These are phyloP conservation scores for Cicer cuneatum DNA, from an alignment of 306 rosid species.

Conservation along the genomic window DNA sequence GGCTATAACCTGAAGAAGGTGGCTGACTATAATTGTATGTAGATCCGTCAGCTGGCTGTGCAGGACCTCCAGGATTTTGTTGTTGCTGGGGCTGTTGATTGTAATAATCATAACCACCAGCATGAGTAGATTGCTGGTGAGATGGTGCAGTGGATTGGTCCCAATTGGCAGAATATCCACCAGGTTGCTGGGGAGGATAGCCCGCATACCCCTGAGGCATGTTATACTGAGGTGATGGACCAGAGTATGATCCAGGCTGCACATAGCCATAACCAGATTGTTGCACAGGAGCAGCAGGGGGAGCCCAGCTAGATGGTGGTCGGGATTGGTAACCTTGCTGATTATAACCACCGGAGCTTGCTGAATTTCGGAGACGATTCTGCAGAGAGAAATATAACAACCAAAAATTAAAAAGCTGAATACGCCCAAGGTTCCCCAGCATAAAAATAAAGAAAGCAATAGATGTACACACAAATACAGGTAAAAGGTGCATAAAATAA, in stretches of 20 bases:
- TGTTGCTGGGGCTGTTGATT: slow-evolving; percentile 70
- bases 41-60: slow-evolving; percentile 65
- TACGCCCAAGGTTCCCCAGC: slow-evolving; percentile 34
- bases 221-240: slow-evolving; percentile 75
- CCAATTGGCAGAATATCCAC: slow-evolving; percentile 82
- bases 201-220: slow-evolving; percentile 76
- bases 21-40: slow-evolving; percentile 73
- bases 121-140: slow-evolving; percentile 70
- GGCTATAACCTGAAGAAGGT: slow-evolving; percentile 75
- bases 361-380: slow-evolving; percentile 80
- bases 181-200: slow-evolving; percentile 74
- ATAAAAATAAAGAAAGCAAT: slow-evolving; percentile 39
- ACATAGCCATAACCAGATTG: slow-evolving; percentile 88
- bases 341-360: slow-evolving; percentile 77
- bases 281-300: slow-evolving; percentile 73
- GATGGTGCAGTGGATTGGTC: slow-evolving; percentile 76
- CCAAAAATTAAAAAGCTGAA: slow-evolving; percentile 55
- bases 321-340: slow-evolving; percentile 97
- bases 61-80: slow-evolving; percentile 75
- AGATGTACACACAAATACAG: slow-evolving; percentile 44
- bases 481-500: slow-evolving; percentile 12
- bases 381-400: slow-evolving; percentile 55
- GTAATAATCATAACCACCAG: slow-evolving; percentile 83
- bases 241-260: slow-evolving; percentile 85
- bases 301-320: slow-evolving; percentile 86